Percentiles rank a stretch among this genome's conserved stretches.
Conservation (phyloP, 1,284 basidiomycete genomes). For the Puccinia novopanici region DNA sequence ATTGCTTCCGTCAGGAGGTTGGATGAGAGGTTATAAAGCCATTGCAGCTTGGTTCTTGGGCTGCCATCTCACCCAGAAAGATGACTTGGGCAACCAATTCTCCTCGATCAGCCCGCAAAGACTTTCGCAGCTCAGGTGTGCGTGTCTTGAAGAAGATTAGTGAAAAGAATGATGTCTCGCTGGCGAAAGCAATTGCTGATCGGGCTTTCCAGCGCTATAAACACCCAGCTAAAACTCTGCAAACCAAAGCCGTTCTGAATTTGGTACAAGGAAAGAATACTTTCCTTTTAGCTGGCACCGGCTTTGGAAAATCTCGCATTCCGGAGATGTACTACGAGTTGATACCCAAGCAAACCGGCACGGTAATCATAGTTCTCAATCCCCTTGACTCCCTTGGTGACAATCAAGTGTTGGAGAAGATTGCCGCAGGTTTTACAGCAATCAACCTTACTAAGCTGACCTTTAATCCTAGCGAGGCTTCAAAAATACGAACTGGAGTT, state of each 20-base stretch:
- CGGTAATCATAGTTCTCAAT: neutral
- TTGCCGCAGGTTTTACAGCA: neutral
- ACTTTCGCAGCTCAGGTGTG: neutral
- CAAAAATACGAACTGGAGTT: neutral
- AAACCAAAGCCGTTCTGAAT: neutral
- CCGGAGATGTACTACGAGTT: neutral
- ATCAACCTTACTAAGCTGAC: neutral
- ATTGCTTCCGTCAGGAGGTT: too few species aligned
- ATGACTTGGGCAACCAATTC: too few species aligned
- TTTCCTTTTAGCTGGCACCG: neutral
- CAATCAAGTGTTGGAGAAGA: slow-evolving; percentile 10
- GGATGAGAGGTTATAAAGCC: too few species aligned
- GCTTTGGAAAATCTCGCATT: neutral
- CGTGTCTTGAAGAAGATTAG: neutral
- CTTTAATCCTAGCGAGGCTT: neutral
- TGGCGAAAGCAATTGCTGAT: neutral
- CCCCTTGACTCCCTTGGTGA: neutral
- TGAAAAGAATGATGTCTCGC: neutral
- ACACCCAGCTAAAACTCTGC: neutral
- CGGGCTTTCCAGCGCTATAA: neutral
- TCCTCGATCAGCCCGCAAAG: too few species aligned
- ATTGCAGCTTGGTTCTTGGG: too few species aligned
- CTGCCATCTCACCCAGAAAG: too few species aligned
- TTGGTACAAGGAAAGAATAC: neutral
- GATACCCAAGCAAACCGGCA: neutral